Conservation (phyloP, 257 asterid genomes). For the Euphrasia confusa region DNA sequence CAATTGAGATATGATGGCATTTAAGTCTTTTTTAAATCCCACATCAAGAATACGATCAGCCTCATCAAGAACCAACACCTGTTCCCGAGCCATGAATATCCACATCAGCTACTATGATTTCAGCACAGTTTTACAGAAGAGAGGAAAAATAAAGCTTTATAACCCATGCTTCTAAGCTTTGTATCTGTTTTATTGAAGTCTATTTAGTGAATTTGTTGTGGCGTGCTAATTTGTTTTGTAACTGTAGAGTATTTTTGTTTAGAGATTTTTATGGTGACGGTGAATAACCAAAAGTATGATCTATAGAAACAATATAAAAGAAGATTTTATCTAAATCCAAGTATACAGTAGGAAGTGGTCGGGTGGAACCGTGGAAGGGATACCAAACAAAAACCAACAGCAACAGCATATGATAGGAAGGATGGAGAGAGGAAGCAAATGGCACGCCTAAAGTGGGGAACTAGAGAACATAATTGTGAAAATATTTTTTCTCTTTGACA, state of each 20-base stretch:
- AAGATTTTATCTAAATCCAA: background rate
- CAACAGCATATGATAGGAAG: too few species aligned
- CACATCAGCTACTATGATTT: constrained; percentile 26
- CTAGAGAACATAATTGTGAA: background rate
- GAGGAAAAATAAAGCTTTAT: background rate
- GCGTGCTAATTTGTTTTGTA: too few species aligned
- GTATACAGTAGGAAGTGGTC: background rate
- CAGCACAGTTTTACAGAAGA: background rate
- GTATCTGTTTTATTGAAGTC: too few species aligned
- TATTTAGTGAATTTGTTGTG: too few species aligned
- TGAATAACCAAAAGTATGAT: background rate
- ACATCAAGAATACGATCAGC: constrained; percentile 96
- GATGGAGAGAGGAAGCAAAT: too few species aligned
- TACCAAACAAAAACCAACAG: too few species aligned
- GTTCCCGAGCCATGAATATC: constrained; percentile 49
- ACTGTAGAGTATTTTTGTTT: too few species aligned
- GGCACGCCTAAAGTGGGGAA: background rate
- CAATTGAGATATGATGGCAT: constrained; percentile 89
- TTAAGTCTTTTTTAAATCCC: constrained; percentile 70
- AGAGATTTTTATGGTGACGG: background rate
- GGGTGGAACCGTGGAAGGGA: background rate
- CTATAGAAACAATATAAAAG: background rate
- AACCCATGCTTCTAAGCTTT: background rate
- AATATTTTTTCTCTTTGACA: background rate
- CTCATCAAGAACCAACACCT: constrained; percentile 94